A percentile compares a stretch with the other conserved stretches of the same genome.
Conservation (phyloP, 345 rosid species). For the Gynandropsis gynandra region DNA sequence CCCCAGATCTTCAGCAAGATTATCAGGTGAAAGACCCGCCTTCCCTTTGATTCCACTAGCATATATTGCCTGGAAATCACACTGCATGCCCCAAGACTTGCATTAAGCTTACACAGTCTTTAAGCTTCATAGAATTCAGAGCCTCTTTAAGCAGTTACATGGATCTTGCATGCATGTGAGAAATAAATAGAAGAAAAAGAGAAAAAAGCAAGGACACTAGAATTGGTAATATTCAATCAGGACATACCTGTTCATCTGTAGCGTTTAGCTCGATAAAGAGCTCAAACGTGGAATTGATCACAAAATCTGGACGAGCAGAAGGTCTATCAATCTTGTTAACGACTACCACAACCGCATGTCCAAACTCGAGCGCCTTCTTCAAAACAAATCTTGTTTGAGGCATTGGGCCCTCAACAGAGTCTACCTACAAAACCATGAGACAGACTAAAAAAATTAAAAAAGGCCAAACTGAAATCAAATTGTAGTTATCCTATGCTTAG, state of each 20-base stretch:
- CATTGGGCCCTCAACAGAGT: conserved; percentile 99
- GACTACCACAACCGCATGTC: conserved; percentile 91
- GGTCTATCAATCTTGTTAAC: conserved; percentile 96
- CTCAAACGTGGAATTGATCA: conserved; percentile 93
- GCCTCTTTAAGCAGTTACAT: neutral
- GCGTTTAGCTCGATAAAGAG: conserved; percentile 92
- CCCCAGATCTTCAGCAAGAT: conserved; percentile 85
- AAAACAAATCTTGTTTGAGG: conserved; percentile 95
- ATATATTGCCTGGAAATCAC: conserved; percentile 95
- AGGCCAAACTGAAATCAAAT: neutral
- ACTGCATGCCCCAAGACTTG: conserved; percentile 37
- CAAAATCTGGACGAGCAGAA: conserved; percentile 92
- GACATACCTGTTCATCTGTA: conserved; percentile 88
- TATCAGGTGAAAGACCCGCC: conserved; percentile 85
- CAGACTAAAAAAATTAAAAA: conserved; percentile 7
- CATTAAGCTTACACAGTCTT: conserved; percentile 1
- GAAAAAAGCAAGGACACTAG: neutral
- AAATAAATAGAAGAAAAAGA: conserved; percentile 3
- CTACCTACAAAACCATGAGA: conserved; percentile 44
- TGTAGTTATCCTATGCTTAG: neutral
- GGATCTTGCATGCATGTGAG: neutral
- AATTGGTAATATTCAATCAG: neutral
- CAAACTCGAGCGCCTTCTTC: conserved; percentile 96
- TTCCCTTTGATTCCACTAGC: conserved; percentile 92
- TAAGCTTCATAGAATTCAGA: neutral